Base-by-base conservation (phyloP, 2,329 filamentous ascomycete species). In the Phyllosticta citribraziliensis region DNA sequence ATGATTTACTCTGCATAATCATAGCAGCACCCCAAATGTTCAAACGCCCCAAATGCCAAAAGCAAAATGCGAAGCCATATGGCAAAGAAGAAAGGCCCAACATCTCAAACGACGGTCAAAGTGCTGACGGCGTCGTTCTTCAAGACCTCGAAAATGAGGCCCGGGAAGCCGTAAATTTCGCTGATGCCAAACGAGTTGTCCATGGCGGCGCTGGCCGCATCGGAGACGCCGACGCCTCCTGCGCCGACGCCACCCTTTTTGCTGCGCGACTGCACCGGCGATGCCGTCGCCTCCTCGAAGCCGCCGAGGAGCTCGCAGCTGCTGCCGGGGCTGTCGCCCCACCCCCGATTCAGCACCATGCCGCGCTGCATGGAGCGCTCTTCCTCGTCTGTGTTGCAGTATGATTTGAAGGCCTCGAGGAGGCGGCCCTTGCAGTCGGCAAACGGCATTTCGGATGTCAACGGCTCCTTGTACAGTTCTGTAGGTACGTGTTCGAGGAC, bases 101-200 rank as follows among this genome's bases (percentile, higher is more conserved):
- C 27, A 30, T 10, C 33, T 83, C 72, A 96, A 77, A 92, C 96
- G 24, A 96, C 86, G 10, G 93, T 97, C 72, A 97, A 79, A 25
- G 89, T 88, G 73, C 91, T 95, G 24, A 99, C 89, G 64, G 85
- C 87, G 3, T 89, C 91, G 70, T 96, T 97, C 84, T 89, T 92
- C 73, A 97, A 76, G 27, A 99, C 93, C 76, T 99, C 94, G 76
- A 99, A 97, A 55, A 97, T 85, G 73, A 97, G 77, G 0, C 94
- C 93, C 0, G 94, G 93, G 69, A 97, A 97, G 1, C 93, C 92
- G 76, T 91, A 97, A 27, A 99, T 75, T 64, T 92, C 93, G 17
- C 92, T 96, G 61, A 87, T 88, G 20, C 84, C 84, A 63, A 87
- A 73, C 64, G 86, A 75, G 67, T 69, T 74, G 73, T 68, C 78